Conservation (phyloP, 139 green algal species). For the Chlorella sp. region DNA sequence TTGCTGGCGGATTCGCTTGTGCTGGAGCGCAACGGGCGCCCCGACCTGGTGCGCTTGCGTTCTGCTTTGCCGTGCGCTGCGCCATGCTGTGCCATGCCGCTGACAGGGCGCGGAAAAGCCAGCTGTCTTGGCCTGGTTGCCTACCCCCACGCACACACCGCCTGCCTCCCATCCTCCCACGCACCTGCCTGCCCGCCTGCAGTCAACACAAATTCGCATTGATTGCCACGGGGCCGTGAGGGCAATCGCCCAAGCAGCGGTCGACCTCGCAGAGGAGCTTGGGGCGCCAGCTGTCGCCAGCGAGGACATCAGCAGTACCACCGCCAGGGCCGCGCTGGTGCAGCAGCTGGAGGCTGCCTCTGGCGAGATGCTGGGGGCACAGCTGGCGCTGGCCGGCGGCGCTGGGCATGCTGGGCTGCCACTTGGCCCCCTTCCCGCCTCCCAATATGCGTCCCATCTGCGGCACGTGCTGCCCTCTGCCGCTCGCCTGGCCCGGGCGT, state of each 20-base stretch:
- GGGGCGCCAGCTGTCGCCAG: too few species aligned
- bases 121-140: not conserved
- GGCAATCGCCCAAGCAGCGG: not conserved
- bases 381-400: not conserved
- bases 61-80: not conserved
- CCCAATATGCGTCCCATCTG: not conserved
- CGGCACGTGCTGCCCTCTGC: not conserved
- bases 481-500: not conserved
- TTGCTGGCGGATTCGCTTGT: not conserved
- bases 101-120: not conserved
- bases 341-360: not conserved
- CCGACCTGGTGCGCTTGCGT: not conserved
- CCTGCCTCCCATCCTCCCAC: too few species aligned
- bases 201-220: not conserved
- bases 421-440: not conserved
- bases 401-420: not conserved
- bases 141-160: not conserved
- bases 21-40: not conserved
- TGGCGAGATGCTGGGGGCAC: not conserved
- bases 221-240: not conserved
- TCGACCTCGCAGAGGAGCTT: not conserved
- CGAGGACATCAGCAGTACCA: too few species aligned
- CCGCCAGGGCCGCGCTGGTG: not conserved
- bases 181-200: not conserved
- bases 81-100: too few species aligned